Evolutionary conservation across 331 rosid genomes (phyloP), one percentile per base, ranked within the genome.

Genomic region (Rhamnella rubrinervis): DNA sequence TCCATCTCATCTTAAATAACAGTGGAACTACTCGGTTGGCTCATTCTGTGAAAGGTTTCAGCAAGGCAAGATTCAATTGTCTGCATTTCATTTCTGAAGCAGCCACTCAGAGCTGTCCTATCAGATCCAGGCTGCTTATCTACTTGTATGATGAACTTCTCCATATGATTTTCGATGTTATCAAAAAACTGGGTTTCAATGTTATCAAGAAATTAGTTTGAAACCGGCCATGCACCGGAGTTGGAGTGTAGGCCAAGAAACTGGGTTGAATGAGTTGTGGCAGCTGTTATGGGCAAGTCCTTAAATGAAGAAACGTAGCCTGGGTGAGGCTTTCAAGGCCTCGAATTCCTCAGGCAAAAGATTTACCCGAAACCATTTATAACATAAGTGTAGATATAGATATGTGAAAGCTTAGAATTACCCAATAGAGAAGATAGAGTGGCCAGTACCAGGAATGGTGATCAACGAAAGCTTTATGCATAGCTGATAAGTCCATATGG

Each of bases 331-430:
- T 77, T 86, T 82, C 0, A 92, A 38, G 71, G 84, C 79, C 65
- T 82, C 87, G 44, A 80, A 86, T 70, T 92, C 90, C 40, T 68
- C 5, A 17, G 77, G 86, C 8, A 93, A 76, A 20, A 90, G 59
- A 47, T 64, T 83, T 38, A 92, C 98, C 63, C 93, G 73, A 88
- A 92, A 59, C 97, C 98, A 56, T 79, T 79, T 50, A 92, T 77
- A 63, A 66, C 96, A 61, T 89, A 79, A 14, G 67, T 75, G 53
- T 92, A 92, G 44, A 76, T 23, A 23, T 90, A 87, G 66, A 90
- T 71, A 3, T 84, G 82, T 44, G 28, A 47, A 21, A 35, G 12
- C 38, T 38, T n/a, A 49, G 85, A 62, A 71, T 21, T 75, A 7
- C 52, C 41, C 17, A 71, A 17, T 17, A 67, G 41, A 4, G 85